Base-by-base conservation (phyloP, 1,284 basidiomycete genomes). In the Ceratobasidium sp. region DNA sequence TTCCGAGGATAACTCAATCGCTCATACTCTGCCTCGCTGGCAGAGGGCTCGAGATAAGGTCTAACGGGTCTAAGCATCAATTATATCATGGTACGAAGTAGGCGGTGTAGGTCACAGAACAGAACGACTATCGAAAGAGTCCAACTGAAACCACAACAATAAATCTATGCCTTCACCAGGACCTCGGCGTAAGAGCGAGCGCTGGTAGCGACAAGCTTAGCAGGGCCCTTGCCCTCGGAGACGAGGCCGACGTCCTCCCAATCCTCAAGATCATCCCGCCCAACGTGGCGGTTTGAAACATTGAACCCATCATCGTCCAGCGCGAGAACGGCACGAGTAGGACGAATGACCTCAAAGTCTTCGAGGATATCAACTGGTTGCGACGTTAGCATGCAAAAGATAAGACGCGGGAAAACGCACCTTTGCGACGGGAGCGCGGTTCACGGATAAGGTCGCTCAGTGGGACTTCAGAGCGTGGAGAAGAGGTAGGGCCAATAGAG, bases 271-370 rank as follows among this genome's bases (percentile, higher is more conserved):
- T 71, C 66, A 16, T 71, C 66, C 39, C 54, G 66, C 24, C 66
- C 66, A 48, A 71, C 66, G 66, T 71, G 66, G 66, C 66, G 66
- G 54, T 71, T 71, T 27, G 66, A 71, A 48, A 71, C 66, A 49
- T 43, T n/a, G 3, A 71, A 48, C 2, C 66, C 66, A 59, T 71
- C 66, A 22, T 71, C 66, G n/a, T 71, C 66, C 14, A 71, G 66
- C 2, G 66, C 66, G 27, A 71, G 66, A 11, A 71, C 66, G 9
- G 66, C 66, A 14, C 66, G 66, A 9, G 66, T 71, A 43, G 66
- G 66, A n/a, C 66, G 66, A 54, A 71, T 71, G 41, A 71, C 59
- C 27, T 71, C 66, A 71, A 71, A 71, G 54, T 71, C 66, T 1
- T 71, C 66, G 29, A 71, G 66, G 24, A 71, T 59, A 59, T 71